These are phyloP conservation scores for Perkinsus olseni DNA, from an alignment of 169 alveolate species.

Conservation along the genomic window DNA sequence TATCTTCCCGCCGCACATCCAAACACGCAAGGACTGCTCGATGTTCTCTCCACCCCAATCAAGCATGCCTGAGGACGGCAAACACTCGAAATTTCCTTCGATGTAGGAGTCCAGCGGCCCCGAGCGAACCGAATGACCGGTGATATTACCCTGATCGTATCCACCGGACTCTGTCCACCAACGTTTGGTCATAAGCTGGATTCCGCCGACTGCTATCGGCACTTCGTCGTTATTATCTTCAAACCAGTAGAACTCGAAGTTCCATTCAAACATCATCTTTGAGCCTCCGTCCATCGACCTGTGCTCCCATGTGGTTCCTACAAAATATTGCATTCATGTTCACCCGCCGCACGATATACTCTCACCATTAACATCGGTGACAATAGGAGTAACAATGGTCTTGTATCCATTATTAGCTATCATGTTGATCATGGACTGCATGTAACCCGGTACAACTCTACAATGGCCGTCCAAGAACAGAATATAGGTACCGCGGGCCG, in stretches of 20 bases:
- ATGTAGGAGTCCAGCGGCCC: neutral
- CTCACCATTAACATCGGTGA: constrained; percentile 6
- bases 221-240: constrained; percentile 34
- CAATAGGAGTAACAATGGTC: neutral
- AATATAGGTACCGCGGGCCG: constrained; percentile 37
- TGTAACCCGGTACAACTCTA: constrained; percentile 39
- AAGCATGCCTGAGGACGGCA: constrained; percentile 25
- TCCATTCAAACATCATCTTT: constrained; percentile 47
- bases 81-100: neutral
- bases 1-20: constrained; percentile 54
- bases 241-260: constrained; percentile 41
- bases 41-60: constrained; percentile 49
- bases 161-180: constrained; percentile 47
- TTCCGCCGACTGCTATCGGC: constrained; percentile 37
- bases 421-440: constrained; percentile 27
- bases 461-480: constrained; percentile 49
- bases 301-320: constrained; percentile 36
- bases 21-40: constrained; percentile 39
- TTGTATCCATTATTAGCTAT: constrained; percentile 9
- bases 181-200: constrained; percentile 26
- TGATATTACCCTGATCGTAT: constrained; percentile 16
- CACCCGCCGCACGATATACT: neutral
- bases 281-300: constrained; percentile 33
- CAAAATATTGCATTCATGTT: neutral
- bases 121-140: neutral